Evolutionary conservation across 495 filamentous ascomycete species (phyloP).

Genomic region (Penicillium pulvis): DNA sequence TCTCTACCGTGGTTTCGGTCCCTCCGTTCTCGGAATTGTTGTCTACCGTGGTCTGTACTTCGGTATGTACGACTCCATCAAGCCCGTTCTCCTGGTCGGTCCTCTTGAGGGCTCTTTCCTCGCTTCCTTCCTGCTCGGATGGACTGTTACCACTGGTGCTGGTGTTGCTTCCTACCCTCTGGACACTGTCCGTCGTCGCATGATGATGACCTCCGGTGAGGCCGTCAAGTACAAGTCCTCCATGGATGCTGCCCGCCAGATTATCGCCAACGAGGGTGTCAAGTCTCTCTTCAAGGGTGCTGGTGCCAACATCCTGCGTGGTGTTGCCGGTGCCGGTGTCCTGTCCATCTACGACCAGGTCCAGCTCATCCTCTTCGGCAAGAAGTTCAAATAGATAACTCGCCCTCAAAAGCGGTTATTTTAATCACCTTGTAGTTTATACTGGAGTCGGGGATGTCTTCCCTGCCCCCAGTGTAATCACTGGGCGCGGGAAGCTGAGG

Average conservation of each 20-base stretch:
- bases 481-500: slow-evolving; percentile 31
- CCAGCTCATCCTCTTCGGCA: slow-evolving; percentile 98
- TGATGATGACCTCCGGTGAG: slow-evolving; percentile 98
- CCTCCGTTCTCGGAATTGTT: slow-evolving; percentile 96
- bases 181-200: slow-evolving; percentile 99
- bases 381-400: slow-evolving; percentile 88
- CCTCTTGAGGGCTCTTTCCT: slow-evolving; percentile 96
- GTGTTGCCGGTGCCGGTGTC: slow-evolving; percentile 99
- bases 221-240: slow-evolving; percentile 99
- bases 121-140: slow-evolving; percentile 97
- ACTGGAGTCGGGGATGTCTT: slow-evolving; percentile 40
- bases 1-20: slow-evolving; percentile 99
- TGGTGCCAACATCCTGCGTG: slow-evolving; percentile 99
- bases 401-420: slow-evolving; percentile 22
- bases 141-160: slow-evolving; percentile 99
- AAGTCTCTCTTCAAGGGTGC: slow-evolving; percentile 99
- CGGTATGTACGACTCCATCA: slow-evolving; percentile 99
- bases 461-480: slow-evolving; percentile 28
- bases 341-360: slow-evolving; percentile 99
- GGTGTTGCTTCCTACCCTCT: slow-evolving; percentile 99
- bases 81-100: slow-evolving; percentile 94
- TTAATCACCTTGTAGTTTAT: slow-evolving; percentile 28
- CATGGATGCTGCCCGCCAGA: slow-evolving; percentile 91
- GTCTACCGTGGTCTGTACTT: slow-evolving; percentile 99
- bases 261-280: slow-evolving; percentile 94